Evolutionary conservation across 805 yeast species (phyloP).

Genomic region (Candida oleophila): DNA sequence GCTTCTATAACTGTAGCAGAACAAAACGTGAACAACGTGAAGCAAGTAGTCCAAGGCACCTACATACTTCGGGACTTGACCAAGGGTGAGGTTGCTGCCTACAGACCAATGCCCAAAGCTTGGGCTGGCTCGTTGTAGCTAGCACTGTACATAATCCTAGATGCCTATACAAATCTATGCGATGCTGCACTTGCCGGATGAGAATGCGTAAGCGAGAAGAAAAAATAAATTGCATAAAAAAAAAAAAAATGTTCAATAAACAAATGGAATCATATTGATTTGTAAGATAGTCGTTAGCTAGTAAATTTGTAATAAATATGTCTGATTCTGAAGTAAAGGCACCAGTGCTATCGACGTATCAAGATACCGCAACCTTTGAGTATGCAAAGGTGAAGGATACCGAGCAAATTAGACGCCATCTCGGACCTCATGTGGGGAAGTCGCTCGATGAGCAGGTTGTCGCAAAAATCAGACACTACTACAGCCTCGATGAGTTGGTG

Average conservation of each 20-base stretch:
- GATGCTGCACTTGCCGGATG: not conserved
- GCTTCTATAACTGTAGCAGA: constrained; percentile 34
- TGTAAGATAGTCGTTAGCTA: not conserved
- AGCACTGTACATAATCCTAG: not conserved
- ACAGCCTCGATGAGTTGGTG: constrained; percentile 51
- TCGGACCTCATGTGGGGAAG: constrained; percentile 18
- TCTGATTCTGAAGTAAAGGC: constrained; percentile 34
- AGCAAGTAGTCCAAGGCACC: constrained; percentile 39
- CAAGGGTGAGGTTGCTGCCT: constrained; percentile 45
- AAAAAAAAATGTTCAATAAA: not conserved
- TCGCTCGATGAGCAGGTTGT: constrained; percentile 23
- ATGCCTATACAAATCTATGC: not conserved
- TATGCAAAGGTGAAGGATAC: constrained; percentile 33
- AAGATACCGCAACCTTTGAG: constrained; percentile 56
- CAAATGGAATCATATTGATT: not conserved
- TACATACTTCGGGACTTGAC: constrained; percentile 34
- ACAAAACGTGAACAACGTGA: constrained; percentile 48
- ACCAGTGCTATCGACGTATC: constrained; percentile 73
- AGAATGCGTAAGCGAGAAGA: no score
- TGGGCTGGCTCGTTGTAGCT: constrained; percentile 35
- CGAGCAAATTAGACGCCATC: constrained; percentile 20
- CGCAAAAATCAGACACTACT: constrained; percentile 46
- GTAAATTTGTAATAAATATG: not conserved
- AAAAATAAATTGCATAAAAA: not conserved
- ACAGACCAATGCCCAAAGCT: constrained; percentile 45